These are phyloP conservation scores for Sistotremastrum niveocremeum DNA, from an alignment of 768 basidiomycete species.

Conservation along the genomic window DNA sequence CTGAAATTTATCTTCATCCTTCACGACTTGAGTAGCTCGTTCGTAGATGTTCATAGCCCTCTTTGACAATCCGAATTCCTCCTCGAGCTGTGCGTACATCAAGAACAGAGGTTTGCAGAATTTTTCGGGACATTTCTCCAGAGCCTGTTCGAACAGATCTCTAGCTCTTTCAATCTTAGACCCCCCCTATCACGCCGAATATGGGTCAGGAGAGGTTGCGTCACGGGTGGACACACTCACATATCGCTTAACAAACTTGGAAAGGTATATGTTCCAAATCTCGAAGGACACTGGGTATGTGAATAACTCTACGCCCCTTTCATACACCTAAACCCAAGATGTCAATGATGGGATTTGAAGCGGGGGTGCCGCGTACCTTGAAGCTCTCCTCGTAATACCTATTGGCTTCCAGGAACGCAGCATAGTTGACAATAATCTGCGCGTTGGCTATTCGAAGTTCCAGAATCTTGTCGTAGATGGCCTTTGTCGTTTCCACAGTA, in stretches of 20 bases:
- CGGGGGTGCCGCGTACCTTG: slow-evolving; percentile 42
- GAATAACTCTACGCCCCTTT: slow-evolving; percentile 93
- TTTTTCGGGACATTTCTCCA: slow-evolving; percentile 92
- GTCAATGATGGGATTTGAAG: neutral
- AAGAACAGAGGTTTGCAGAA: slow-evolving; percentile 90
- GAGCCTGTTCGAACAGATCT: slow-evolving; percentile 93
- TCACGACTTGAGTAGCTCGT: slow-evolving; percentile 76
- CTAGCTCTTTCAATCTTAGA: slow-evolving; percentile 90
- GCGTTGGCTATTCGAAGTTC: slow-evolving; percentile 97
- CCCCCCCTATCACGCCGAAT: slow-evolving; percentile 49
- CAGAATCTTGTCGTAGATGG: slow-evolving; percentile 90
- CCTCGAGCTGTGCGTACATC: slow-evolving; percentile 93
- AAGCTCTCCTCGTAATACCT: slow-evolving; percentile 98
- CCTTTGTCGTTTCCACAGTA: slow-evolving; percentile 80
- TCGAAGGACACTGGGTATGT: slow-evolving; percentile 98
- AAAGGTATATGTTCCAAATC: slow-evolving; percentile 97
- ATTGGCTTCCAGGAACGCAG: slow-evolving; percentile 93
- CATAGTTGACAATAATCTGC: slow-evolving; percentile 94
- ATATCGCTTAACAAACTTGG: slow-evolving; percentile 95
- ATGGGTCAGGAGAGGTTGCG: neutral
- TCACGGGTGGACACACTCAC: slow-evolving; percentile 31
- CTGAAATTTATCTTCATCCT: slow-evolving; percentile 89
- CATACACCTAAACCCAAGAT: slow-evolving; percentile 55
- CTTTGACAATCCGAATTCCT: slow-evolving; percentile 90
- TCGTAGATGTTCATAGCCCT: slow-evolving; percentile 94